Evolutionary conservation across 163 green algal genomes (phyloP), one percentile per base, ranked within the genome.

Genomic region (Scenedesmus sp.): DNA sequence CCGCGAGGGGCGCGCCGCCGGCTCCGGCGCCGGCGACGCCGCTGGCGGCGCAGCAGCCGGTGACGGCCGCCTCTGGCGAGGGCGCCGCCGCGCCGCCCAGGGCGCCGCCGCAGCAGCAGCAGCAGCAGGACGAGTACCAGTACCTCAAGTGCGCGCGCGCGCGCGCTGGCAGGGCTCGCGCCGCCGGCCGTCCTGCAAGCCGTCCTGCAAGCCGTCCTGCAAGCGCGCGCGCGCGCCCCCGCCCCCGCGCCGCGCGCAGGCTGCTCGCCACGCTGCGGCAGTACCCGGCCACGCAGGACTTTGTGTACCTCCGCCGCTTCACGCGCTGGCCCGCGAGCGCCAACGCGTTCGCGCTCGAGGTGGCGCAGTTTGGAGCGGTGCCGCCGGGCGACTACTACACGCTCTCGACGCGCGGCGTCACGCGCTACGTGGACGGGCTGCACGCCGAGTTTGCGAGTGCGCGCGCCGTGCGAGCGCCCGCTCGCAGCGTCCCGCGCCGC

Each of bases 321-420:
- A 79, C 90, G 70, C 63, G 65, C 22, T 89, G 91, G 56, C 65
- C 81, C 2, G 75, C 70, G 3, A 79, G 87, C 22, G 54, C 24
- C 48, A 92, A 96, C 74, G 92, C 93, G 5, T 97, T 96, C 80
- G 91, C 86, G 0, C 78, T 97, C 24, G 82, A 91, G 71, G 88
- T 96, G 36, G 84, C 88, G 1, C 64, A 81, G 26, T 89, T 88
- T 69, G 74, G 70, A 4, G 58, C 47, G 7, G 56, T 87, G 2
- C 54, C 73, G 63, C 74, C 70, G 34, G 50, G 62, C 18, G 87
- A 96, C 75, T 95, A 95, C 75, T 97, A 94, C 88, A 96, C 92
- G 24, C 89, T 97, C 75, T 92, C 79, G n/a, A 85, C 89, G 31
- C 73, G 85, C 0, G 93, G 93, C 60, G 88, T 97, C 47, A 95